These are phyloP conservation scores for Escallonia herrerae DNA, from an alignment of 129 eudicot species.

Conservation along the genomic window DNA sequence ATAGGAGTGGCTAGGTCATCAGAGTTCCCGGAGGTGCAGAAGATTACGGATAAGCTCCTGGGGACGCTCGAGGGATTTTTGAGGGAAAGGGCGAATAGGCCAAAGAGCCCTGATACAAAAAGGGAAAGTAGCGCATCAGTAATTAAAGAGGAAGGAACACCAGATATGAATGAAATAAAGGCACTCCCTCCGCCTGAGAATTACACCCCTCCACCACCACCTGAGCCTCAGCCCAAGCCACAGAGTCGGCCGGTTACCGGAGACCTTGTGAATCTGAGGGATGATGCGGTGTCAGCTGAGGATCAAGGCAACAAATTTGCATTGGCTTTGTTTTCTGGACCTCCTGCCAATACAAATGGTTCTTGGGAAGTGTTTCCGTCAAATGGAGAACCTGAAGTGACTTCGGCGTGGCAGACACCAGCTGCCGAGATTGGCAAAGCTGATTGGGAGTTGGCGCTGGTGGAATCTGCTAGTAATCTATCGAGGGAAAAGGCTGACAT, in stretches of 20 bases:
- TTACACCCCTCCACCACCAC: constrained; percentile 21
- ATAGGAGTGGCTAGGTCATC: constrained; percentile 45
- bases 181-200: constrained; percentile 45
- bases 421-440: constrained; percentile 48
- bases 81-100: constrained; percentile 42
- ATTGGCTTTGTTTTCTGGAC: constrained; percentile 52
- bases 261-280: constrained; percentile 50
- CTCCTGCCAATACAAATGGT: constrained; percentile 23
- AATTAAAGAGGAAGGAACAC: constrained; percentile 27
- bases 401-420: constrained; percentile 49
- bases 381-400: constrained; percentile 31
- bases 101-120: constrained; percentile 33
- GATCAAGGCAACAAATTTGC: constrained; percentile 49
- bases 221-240: constrained; percentile 23
- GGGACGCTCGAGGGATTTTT: constrained; percentile 46
- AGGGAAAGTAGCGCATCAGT: constrained; percentile 21
- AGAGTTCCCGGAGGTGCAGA: constrained; percentile 53
- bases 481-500: constrained; percentile 42
- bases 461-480: constrained; percentile 47
- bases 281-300: constrained; percentile 42
- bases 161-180: constrained; percentile 43
- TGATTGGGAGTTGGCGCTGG: constrained; percentile 62
- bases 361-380: constrained; percentile 48
- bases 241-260: constrained; percentile 20
- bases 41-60: constrained; percentile 42